phyloP scores from a whole-genome alignment of 2,329 filamentous ascomycete species.

The Anisogramma anomala region DNA sequence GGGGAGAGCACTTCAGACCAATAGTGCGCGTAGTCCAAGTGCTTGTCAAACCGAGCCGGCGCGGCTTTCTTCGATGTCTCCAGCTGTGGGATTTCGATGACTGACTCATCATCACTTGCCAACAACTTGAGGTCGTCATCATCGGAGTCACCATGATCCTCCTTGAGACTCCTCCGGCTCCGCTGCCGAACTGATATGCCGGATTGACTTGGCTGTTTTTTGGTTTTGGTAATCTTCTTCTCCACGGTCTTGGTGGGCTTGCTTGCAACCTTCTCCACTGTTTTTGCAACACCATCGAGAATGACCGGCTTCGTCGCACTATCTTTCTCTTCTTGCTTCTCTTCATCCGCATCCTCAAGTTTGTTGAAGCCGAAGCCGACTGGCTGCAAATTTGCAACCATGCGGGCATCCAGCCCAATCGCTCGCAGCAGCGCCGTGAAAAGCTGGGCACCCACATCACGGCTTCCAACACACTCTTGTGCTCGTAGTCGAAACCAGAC shows the following conservation, averaged over 20 bases:
- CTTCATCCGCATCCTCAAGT: slow-evolving; percentile 59
- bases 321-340: slow-evolving; percentile 22
- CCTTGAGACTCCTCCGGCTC: slow-evolving; percentile 16
- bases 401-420: slow-evolving; percentile 67
- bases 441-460: slow-evolving; percentile 78
- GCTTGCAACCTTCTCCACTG: slow-evolving; percentile 14
- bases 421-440: slow-evolving; percentile 78
- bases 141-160: slow-evolving; percentile 32
- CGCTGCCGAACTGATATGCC: slow-evolving; percentile 1
- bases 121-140: slow-evolving; percentile 32
- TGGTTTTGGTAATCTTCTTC: background rate
- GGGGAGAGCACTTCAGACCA: slow-evolving; percentile 88
- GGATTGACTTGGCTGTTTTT: slow-evolving; percentile 2
- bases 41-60: slow-evolving; percentile 49
- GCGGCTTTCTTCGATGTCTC: slow-evolving; percentile 21
- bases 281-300: slow-evolving; percentile 1
- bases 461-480: slow-evolving; percentile 61
- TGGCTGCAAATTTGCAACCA: slow-evolving; percentile 77
- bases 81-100: slow-evolving; percentile 42
- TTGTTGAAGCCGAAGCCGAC: slow-evolving; percentile 87
- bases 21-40: slow-evolving; percentile 76
- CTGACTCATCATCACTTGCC: slow-evolving; percentile 46
- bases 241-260: background rate
- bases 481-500: slow-evolving; percentile 60
- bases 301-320: slow-evolving; percentile 15